These are phyloP conservation scores for Leucosporidium creatinivorum DNA, from an alignment of 768 basidiomycete genomes.

Conservation along the genomic window DNA sequence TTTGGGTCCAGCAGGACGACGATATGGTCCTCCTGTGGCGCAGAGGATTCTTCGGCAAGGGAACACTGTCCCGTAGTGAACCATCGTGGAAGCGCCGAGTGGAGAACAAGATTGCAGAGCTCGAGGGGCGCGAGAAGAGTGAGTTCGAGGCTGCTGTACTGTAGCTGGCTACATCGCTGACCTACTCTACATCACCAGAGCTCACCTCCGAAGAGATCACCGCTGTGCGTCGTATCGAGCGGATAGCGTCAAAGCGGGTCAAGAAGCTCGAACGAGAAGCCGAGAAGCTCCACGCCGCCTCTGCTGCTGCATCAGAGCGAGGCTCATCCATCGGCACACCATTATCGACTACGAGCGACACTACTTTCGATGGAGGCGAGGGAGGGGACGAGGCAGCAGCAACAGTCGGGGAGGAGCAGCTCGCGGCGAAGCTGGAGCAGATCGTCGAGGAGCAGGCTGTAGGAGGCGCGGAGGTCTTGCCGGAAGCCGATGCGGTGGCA, in stretches of 20 bases:
- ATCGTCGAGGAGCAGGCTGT: conserved; percentile 7
- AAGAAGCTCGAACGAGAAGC: conserved; percentile 77
- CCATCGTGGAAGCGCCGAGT: conserved; percentile 84
- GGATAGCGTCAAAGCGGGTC: conserved; percentile 87
- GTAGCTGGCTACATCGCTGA: not conserved
- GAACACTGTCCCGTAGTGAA: conserved; percentile 86
- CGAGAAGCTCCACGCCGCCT: conserved; percentile 39
- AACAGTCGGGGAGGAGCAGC: not conserved
- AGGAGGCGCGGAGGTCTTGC: not conserved
- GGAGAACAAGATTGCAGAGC: conserved; percentile 54
- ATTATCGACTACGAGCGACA: not conserved
- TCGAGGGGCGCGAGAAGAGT: conserved; percentile 54
- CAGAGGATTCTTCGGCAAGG: conserved; percentile 95
- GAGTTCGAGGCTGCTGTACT: conserved; percentile 31
- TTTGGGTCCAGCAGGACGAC: conserved; percentile 65
- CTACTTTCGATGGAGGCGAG: not conserved
- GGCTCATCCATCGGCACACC: not conserved
- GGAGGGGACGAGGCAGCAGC: not conserved
- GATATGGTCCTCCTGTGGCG: conserved; percentile 72
- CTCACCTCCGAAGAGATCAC: conserved; percentile 87
- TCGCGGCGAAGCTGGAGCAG: conserved; percentile 3
- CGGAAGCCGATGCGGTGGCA: not conserved
- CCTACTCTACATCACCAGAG: conserved; percentile 43
- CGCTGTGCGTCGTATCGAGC: conserved; percentile 73
- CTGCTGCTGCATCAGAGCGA: conserved; percentile 23